These are phyloP conservation scores for Aspergillus campestris DNA, from an alignment of 495 filamentous ascomycete species.

Conservation along the genomic window DNA sequence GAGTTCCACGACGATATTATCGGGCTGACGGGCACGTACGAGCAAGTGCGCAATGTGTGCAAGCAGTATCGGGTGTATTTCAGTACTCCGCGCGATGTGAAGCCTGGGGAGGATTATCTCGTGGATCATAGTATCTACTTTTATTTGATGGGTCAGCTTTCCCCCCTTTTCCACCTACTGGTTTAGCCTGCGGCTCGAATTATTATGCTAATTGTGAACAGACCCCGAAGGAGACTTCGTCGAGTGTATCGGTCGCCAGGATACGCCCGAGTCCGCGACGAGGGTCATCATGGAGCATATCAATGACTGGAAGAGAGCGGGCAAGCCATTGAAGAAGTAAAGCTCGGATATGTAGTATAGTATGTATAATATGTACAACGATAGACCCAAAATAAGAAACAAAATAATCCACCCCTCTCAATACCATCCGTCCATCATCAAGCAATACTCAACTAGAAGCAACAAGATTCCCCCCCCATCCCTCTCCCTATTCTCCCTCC, in stretches of 20 bases:
- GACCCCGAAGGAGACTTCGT: conserved; percentile 98
- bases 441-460: conserved; percentile 1
- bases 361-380: conserved; percentile 8
- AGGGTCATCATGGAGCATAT: conserved; percentile 81
- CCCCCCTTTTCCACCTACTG: no score
- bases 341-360: background rate
- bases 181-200: no score
- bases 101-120: conserved; percentile 90
- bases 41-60: conserved; percentile 84
- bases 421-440: background rate
- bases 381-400: background rate
- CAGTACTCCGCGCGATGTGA: conserved; percentile 76
- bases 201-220: conserved; percentile 23
- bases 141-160: conserved; percentile 77
- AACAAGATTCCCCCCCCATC: conserved; percentile 33
- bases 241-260: conserved; percentile 89
- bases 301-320: conserved; percentile 71
- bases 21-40: conserved; percentile 86
- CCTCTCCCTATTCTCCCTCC: conserved; percentile 87
- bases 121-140: conserved; percentile 99
- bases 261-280: conserved; percentile 78
- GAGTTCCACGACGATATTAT: conserved; percentile 90
- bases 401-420: conserved; percentile 1
- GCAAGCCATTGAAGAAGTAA: conserved; percentile 34
- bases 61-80: conserved; percentile 97